phyloP scores from a whole-genome alignment of 805 yeast genomes.

The Lipomyces yamadae region DNA sequence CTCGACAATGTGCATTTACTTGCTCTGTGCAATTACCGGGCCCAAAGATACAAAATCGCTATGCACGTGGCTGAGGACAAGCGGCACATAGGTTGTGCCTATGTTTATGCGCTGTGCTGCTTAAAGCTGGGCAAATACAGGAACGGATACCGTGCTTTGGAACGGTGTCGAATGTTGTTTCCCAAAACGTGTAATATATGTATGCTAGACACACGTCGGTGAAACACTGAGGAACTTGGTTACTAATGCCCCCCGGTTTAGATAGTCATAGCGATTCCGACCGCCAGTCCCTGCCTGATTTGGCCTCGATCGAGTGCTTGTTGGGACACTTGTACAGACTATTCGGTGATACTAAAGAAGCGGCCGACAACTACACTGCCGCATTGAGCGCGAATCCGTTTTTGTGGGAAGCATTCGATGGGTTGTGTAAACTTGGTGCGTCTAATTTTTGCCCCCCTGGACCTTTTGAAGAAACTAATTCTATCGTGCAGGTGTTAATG shows the following conservation, averaged over 20 bases:
- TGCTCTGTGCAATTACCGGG: conserved; percentile 67
- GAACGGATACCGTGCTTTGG: conserved; percentile 55
- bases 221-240: neutral
- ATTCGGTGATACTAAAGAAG: conserved; percentile 64
- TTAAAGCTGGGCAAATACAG: conserved; percentile 57
- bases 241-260: neutral
- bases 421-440: conserved; percentile 53
- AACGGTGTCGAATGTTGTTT: conserved; percentile 24
- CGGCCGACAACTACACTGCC: conserved; percentile 68
- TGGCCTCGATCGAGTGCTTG: conserved; percentile 68
- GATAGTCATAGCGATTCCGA: conserved; percentile 32
- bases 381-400: conserved; percentile 77
- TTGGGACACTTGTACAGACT: conserved; percentile 70
- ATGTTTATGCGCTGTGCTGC: conserved; percentile 72
- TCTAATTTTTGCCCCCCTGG: neutral
- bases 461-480: neutral
- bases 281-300: conserved; percentile 57
- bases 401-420: conserved; percentile 84
- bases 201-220: too few species aligned
- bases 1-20: conserved; percentile 70
- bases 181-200: conserved; percentile 29
- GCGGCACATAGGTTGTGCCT: conserved; percentile 74
- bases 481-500: conserved; percentile 64
- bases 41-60: conserved; percentile 65
- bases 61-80: conserved; percentile 54